Conservation (phyloP, 2,329 filamentous ascomycete species). For the Aureobasidium sp. region DNA sequence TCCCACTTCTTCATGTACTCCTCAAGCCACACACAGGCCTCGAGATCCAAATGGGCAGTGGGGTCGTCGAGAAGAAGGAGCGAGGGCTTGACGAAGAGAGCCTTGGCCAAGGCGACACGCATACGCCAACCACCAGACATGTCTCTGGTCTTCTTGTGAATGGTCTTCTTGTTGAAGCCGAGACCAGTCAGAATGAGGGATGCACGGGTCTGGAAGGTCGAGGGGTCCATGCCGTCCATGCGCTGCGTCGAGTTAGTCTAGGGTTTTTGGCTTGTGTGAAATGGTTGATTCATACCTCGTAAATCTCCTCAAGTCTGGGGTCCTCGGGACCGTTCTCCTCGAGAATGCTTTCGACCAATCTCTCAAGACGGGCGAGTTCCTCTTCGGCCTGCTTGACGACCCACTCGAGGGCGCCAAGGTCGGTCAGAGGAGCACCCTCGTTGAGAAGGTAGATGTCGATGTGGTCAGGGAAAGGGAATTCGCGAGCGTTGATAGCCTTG, state of each 20-base stretch:
- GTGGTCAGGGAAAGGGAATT: conserved; percentile 92
- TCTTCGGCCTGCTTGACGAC: conserved; percentile 90
- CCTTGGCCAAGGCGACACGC: conserved; percentile 96
- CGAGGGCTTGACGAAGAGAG: conserved; percentile 95
- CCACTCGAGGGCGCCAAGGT: conserved; percentile 91
- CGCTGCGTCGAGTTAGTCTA: conserved; percentile 43
- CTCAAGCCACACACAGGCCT: conserved; percentile 99
- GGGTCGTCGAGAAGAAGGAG: conserved; percentile 95
- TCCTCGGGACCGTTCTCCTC: conserved; percentile 90
- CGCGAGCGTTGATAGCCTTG: conserved; percentile 87
- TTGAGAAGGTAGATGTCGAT: conserved; percentile 98
- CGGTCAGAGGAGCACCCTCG: conserved; percentile 84
- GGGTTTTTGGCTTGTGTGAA: conserved; percentile 10
- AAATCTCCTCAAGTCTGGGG: conserved; percentile 84
- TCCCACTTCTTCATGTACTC: conserved; percentile 99
- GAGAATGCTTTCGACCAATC: conserved; percentile 78
- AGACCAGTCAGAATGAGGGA: conserved; percentile 97
- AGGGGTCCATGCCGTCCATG: conserved; percentile 98
- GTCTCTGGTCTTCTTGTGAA: conserved; percentile 99
- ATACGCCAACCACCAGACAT: conserved; percentile 99
- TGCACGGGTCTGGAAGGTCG: conserved; percentile 90
- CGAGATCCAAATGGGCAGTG: conserved; percentile 97
- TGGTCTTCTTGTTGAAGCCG: conserved; percentile 96
- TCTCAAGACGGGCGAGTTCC: conserved; percentile 85
- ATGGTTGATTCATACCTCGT: conserved; percentile 65